phyloP scores from a whole-genome alignment of 139 green algal genomes.

The Picochlorum sp. region DNA sequence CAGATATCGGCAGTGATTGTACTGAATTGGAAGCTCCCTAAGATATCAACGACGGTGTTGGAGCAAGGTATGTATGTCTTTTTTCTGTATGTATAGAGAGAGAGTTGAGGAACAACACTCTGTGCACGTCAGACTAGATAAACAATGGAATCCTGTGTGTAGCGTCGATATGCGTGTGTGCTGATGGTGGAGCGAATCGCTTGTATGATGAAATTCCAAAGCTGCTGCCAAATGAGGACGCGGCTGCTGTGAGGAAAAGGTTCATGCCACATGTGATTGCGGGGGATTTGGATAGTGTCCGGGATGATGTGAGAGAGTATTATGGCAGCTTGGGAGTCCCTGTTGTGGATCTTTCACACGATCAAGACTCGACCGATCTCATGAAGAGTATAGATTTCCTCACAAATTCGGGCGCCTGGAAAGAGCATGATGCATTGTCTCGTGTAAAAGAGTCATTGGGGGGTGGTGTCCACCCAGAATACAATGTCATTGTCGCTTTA shows the following conservation, averaged over 20 bases:
- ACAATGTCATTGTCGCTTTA: constrained; percentile 2
- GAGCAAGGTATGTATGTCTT: constrained; percentile 5
- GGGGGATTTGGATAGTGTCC: constrained; percentile 82
- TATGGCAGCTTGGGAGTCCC: constrained; percentile 31
- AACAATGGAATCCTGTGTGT: neutral
- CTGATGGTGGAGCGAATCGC: constrained; percentile 86
- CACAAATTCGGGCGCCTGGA: neutral
- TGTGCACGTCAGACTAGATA: no score
- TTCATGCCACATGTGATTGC: constrained; percentile 62
- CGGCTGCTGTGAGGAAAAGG: constrained; percentile 8
- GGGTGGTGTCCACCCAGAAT: neutral
- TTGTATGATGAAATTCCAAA: constrained; percentile 69
- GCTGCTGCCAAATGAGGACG: constrained; percentile 7
- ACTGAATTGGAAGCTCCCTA: constrained; percentile 24
- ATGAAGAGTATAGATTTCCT: constrained; percentile 58
- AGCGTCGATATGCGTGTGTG: constrained; percentile 62
- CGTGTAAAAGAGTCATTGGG: neutral
- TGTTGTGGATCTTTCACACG: constrained; percentile 58
- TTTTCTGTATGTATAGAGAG: no score
- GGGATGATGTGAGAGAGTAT: constrained; percentile 48
- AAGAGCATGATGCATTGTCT: neutral
- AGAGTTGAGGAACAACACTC: no score
- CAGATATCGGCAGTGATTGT: constrained; percentile 16
- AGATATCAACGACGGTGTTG: constrained; percentile 10
- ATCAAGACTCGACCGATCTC: constrained; percentile 88